These are phyloP conservation scores for Pezicula neosporulosa DNA, from an alignment of 2,329 filamentous ascomycete species.

Conservation along the genomic window DNA sequence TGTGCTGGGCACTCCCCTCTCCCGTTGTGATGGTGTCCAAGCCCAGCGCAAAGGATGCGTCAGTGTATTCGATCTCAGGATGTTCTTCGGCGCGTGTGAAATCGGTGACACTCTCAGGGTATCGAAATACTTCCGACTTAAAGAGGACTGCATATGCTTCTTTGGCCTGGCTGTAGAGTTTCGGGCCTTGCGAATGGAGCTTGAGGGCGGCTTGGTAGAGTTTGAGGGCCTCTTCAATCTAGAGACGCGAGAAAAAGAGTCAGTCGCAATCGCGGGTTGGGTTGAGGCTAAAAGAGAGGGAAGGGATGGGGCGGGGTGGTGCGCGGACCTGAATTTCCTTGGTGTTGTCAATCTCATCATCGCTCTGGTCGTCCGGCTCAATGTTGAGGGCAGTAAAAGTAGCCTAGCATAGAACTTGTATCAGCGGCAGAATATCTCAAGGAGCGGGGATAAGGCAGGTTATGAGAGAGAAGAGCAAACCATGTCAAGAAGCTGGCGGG, in stretches of 20 bases:
- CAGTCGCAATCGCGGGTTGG: too few species aligned
- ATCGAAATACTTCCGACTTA: slow-evolving; percentile 89
- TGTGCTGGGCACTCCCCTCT: slow-evolving; percentile 74
- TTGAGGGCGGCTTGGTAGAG: slow-evolving; percentile 89
- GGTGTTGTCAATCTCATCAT: slow-evolving; percentile 91
- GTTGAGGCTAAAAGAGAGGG: too few species aligned
- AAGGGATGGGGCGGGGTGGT: neutral
- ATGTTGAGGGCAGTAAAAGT: slow-evolving; percentile 88
- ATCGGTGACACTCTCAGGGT: slow-evolving; percentile 81
- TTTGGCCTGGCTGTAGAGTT: slow-evolving; percentile 70
- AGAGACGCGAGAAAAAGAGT: neutral
- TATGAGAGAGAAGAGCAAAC: too few species aligned
- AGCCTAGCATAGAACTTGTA: slow-evolving; percentile 8
- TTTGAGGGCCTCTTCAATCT: slow-evolving; percentile 94
- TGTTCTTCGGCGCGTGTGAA: slow-evolving; percentile 68
- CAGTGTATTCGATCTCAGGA: slow-evolving; percentile 45
- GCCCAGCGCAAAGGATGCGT: slow-evolving; percentile 44
- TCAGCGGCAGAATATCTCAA: too few species aligned
- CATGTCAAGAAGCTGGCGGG: too few species aligned
- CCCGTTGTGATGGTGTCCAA: slow-evolving; percentile 57
- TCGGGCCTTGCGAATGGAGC: slow-evolving; percentile 81
- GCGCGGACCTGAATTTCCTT: slow-evolving; percentile 74
- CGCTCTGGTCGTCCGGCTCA: slow-evolving; percentile 84
- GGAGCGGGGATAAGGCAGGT: too few species aligned
- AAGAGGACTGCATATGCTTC: slow-evolving; percentile 84